phyloP scores from a whole-genome alignment of 1,139 yeast species.

The Debaryomyces udenii region DNA sequence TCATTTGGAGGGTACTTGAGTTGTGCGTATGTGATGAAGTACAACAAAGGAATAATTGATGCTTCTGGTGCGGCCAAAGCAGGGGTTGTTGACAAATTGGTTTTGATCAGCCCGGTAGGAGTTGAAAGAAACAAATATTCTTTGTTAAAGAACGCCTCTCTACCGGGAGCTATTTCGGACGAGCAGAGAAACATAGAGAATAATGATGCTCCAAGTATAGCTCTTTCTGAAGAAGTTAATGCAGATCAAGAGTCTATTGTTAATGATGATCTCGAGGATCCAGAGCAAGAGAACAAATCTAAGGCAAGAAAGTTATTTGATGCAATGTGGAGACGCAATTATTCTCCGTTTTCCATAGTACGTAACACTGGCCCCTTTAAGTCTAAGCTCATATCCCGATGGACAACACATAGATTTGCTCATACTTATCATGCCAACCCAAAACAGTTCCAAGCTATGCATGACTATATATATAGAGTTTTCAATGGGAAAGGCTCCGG shows the following conservation, averaged over 20 bases:
- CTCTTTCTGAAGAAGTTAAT: conserved; percentile 27
- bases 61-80: conserved; percentile 22
- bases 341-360: conserved; percentile 42
- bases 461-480: conserved; percentile 45
- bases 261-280: conserved; percentile 15
- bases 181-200: conserved; percentile 20
- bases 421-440: conserved; percentile 36
- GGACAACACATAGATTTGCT: conserved; percentile 48
- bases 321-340: conserved; percentile 40
- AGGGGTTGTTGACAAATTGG: conserved; percentile 40
- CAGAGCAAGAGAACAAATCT: conserved; percentile 16
- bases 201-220: conserved; percentile 18
- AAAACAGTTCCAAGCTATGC: conserved; percentile 36
- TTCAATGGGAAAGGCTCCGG: conserved; percentile 50
- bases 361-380: conserved; percentile 41
- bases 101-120: conserved; percentile 51
- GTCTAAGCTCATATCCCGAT: conserved; percentile 39
- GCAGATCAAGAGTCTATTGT: conserved; percentile 34
- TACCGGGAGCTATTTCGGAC: conserved; percentile 19
- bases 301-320: conserved; percentile 29
- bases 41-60: conserved; percentile 40
- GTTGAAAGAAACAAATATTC: conserved; percentile 43
- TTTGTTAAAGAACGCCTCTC: conserved; percentile 26
- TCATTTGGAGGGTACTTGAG: conserved; percentile 92
- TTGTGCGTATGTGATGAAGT: conserved; percentile 72